A percentile compares a stretch with the other conserved stretches of the same genome.
phyloP scores from a whole-genome alignment of 2,329 filamentous ascomycete genomes.

The Pseudofabraea citricarpa region DNA sequence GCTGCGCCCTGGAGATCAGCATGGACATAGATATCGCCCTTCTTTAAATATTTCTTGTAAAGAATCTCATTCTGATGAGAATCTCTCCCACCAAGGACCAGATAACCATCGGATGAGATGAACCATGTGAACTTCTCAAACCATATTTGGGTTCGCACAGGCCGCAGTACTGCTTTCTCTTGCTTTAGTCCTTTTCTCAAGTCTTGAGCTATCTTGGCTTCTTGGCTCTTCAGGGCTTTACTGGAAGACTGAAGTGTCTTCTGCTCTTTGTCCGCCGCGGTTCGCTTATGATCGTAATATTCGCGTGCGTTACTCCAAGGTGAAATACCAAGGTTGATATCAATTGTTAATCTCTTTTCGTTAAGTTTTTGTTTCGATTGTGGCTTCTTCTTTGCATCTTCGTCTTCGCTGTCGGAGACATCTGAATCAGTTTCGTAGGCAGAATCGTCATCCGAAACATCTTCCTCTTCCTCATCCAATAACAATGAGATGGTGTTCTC shows the following conservation, averaged over 20 bases:
- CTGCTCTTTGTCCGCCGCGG: constrained; percentile 79
- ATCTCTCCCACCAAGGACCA: constrained; percentile 86
- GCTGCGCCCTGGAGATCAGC: constrained; percentile 83
- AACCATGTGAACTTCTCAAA: constrained; percentile 98
- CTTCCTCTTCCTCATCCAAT: constrained; percentile 60
- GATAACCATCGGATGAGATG: constrained; percentile 89
- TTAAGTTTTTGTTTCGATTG: constrained; percentile 34
- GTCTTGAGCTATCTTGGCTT: constrained; percentile 81
- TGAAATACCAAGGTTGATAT: constrained; percentile 77
- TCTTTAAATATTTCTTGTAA: constrained; percentile 81
- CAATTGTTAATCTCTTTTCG: constrained; percentile 62
- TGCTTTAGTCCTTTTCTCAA: constrained; percentile 85
- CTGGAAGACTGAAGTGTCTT: constrained; percentile 79
- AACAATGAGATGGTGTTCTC: constrained; percentile 83
- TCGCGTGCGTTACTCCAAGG: constrained; percentile 87
- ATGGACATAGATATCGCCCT: constrained; percentile 88
- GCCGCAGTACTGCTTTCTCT: constrained; percentile 82
- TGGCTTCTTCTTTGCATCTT: constrained; percentile 28
- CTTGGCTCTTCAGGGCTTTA: constrained; percentile 81
- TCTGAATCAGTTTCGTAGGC: constrained; percentile 62
- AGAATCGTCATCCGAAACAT: constrained; percentile 40
- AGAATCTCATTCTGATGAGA: constrained; percentile 85
- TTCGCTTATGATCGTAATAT: constrained; percentile 87
- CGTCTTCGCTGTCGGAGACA: constrained; percentile 55
- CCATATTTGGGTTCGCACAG: constrained; percentile 81